Base-by-base conservation (phyloP, 768 basidiomycete genomes). In the Boletales sp. region DNA sequence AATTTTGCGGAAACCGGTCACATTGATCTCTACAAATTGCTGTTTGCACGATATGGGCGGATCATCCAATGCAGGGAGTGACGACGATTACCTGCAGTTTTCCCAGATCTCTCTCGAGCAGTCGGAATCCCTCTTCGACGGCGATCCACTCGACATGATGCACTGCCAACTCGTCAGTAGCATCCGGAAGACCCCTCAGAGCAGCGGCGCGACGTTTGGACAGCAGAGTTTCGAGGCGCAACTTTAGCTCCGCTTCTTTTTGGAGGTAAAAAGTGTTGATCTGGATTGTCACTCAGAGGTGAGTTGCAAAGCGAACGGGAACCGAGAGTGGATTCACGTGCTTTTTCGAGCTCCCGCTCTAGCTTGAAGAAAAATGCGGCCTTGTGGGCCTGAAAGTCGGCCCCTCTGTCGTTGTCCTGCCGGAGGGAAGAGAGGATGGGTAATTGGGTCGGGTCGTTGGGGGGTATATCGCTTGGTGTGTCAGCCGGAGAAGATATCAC, bases 351-450 rank as follows among this genome's bases (percentile, higher is more conserved):
- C 69, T 99, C 97, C 18, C 95, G 81, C 67, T 97, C 94, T 1
- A 99, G 81, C 67, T 94, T 98, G 80, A 97, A 98, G 76, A 99
- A 98, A 76, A 98, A 99, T 2, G 93, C 92, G 4, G 94, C 90
- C 64, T 94, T 92, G 74, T 95, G 92, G 13, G 94, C 92, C 62
- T 88, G 90, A 59, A 97, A 94, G 62, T 90, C 87, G 15, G 87
- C 81, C 1, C 90, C 86, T 50, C 90, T 74, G 57, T 86, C 86
- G 29, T 80, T 79, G 63, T 90, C 86, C 59, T 84, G 77, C 18
- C 78, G 76, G 6, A 82, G 74, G 10, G 76, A 70, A 32, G 85
- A 75, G 54, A 86, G 79, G 56, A 87, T 76, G 37, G 81, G 80
- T 18, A 84, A 78, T 52, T 72, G 73, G 27, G 67, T 74, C 38